phyloP scores from a whole-genome alignment of 139 green algal genomes.

The Pseudopediastrum boryanum region DNA sequence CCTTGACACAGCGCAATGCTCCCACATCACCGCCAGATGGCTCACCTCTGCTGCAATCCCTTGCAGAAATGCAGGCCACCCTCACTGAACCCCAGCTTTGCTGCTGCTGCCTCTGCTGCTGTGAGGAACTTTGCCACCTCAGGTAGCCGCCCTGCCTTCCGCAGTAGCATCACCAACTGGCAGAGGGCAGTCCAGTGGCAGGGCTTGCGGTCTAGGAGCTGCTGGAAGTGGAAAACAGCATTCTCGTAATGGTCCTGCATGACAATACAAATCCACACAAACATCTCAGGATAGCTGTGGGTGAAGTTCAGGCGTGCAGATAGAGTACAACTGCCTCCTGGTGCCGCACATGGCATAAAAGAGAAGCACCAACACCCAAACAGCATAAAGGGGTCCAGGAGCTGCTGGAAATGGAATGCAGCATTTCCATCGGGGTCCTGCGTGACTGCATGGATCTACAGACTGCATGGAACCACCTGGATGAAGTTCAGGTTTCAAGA shows the following conservation, averaged over 20 bases:
- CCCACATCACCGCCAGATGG: not conserved
- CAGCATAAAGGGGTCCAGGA: no score
- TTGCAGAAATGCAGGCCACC: slow-evolving; percentile 75
- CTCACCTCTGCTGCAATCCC: slow-evolving; percentile 45
- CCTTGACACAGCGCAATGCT: not conserved
- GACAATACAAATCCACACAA: not conserved
- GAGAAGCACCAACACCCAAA: not conserved
- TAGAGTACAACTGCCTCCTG: not conserved
- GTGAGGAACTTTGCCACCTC: slow-evolving; percentile 25
- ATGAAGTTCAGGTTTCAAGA: no score
- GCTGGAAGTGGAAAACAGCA: slow-evolving; percentile 79
- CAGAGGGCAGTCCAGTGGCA: slow-evolving; percentile 70
- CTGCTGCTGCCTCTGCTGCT: slow-evolving; percentile 23
- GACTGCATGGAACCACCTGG: no score
- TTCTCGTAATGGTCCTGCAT: slow-evolving; percentile 73
- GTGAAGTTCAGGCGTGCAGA: not conserved
- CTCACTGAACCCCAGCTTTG: slow-evolving; percentile 28
- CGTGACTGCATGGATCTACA: no score
- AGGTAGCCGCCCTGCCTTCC: slow-evolving; percentile 31
- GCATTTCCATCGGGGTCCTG: no score
- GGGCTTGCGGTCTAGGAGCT: slow-evolving; percentile 73
- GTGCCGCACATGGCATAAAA: not conserved
- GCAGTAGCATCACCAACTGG: slow-evolving; percentile 66
- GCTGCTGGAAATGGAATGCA: no score
- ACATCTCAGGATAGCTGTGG: not conserved